Base-by-base conservation (phyloP, 1,284 basidiomycete species). In the Irpex lacteus region DNA sequence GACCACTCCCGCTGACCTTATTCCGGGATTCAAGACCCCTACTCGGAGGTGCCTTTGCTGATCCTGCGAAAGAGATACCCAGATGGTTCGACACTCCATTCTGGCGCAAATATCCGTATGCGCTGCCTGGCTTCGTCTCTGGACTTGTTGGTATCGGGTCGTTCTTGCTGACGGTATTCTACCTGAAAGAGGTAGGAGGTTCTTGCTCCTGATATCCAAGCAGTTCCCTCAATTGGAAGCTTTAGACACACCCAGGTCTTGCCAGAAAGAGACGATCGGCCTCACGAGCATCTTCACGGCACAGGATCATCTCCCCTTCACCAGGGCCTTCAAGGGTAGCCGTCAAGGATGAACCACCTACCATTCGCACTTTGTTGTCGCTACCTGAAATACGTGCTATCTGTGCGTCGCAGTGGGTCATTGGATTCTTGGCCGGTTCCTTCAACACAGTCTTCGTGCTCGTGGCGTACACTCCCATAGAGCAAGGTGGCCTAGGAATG, bases 391-490 rank as follows among this genome's bases (percentile, higher is more conserved):
- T 89, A 49, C 78, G 80, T 44, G 80, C 82, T 18, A 70, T 89
- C 59, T 80, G 82, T 67, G 68, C 77, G 19, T 86, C 86, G 15
- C 85, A 84, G 13, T 84, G 81, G 68, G 79, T 81, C 5, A 76
- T 90, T n/a, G 80, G 79, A 62, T 87, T 87, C 72, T 74, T 85
- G 34, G 73, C 76, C 2, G 82, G 84, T 0, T 81, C 81, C 5
- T 90, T 88, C 69, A 88, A 87, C 62, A 83, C 83, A n/a, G 78
- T 87, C 5, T 89, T 90, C 70, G 86, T 88, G 26, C 78, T 90
- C 60, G 85, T 87, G 68, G 86, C 85, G 59, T 90, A 87, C 70
- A 82, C 86, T 11, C 80, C 85, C 4, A 72, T 89, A 53, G 67
- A 77, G 18, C 72, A 76, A 2, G 88, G 88, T 53, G 88, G 88